Evolutionary conservation across 345 rosid genomes (phyloP).

Genomic region (Sonneratia caseolaris): DNA sequence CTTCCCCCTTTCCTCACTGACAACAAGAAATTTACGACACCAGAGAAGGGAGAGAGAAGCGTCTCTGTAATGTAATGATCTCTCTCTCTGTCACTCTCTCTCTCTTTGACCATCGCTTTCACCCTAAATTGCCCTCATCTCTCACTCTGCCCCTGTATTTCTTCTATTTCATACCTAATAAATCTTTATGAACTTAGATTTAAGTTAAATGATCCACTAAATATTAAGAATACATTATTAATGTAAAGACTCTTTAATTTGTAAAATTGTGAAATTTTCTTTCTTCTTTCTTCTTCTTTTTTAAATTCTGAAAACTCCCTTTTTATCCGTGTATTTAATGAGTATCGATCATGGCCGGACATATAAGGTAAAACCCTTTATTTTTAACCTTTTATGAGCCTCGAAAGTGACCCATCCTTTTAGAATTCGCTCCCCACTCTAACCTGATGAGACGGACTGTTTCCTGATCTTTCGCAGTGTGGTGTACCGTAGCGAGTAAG

Average conservation of each 20-base stretch:
- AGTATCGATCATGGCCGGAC: not conserved
- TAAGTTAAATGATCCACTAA: too few relatives aligned
- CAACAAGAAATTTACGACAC: constrained; percentile 3
- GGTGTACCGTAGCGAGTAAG: too few relatives aligned
- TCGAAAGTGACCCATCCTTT: not conserved
- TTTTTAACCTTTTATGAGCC: not conserved
- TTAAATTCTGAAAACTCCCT: not conserved
- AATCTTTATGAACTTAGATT: too few relatives aligned
- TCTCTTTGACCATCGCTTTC: constrained; percentile 4
- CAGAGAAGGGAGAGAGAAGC: not conserved
- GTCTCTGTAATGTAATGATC: not conserved
- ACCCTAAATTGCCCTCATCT: not conserved
- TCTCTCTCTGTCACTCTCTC: not conserved
- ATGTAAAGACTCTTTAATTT: too few relatives aligned
- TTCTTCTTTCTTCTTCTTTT: too few relatives aligned
- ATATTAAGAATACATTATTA: too few relatives aligned
- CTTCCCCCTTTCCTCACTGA: constrained; percentile 2
- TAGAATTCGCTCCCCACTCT: too few relatives aligned
- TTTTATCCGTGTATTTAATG: not conserved
- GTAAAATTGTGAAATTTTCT: too few relatives aligned
- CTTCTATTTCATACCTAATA: too few relatives aligned
- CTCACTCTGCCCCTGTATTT: not conserved
- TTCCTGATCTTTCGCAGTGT: too few relatives aligned
- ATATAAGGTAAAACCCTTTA: not conserved
- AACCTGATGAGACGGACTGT: too few relatives aligned